Conservation (phyloP, 257 asterid species). For the Solanum lignicaule region DNA sequence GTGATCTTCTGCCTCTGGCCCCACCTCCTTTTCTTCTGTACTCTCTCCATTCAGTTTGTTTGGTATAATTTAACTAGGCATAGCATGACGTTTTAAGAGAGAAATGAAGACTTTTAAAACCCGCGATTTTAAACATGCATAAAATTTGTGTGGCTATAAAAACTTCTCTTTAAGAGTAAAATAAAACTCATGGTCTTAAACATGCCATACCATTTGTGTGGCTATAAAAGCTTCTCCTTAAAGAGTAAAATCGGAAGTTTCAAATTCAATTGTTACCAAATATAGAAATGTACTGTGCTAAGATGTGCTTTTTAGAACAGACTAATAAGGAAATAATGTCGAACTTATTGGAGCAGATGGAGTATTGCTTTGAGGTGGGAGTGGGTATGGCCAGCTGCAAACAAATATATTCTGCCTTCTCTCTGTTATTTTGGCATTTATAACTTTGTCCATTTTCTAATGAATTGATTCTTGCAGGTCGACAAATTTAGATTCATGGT, state of each 20-base stretch:
- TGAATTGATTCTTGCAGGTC: slow-evolving; percentile 40
- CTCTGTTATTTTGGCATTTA: not conserved
- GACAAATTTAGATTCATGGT: slow-evolving; percentile 91
- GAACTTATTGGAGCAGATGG: not conserved
- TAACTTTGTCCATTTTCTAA: not conserved
- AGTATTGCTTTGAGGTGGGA: not conserved
- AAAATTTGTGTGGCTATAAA: not conserved
- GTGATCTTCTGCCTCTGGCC: not conserved
- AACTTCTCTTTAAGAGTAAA: not conserved
- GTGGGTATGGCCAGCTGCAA: not conserved
- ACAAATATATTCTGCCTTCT: not conserved
- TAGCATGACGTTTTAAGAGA: not conserved
- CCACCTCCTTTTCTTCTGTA: not conserved
- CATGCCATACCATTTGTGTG: not conserved
- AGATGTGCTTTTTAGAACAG: not conserved
- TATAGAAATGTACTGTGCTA: not conserved
- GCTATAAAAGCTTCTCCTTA: not conserved
- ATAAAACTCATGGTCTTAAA: not conserved
- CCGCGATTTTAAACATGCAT: not conserved
- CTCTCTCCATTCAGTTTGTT: not conserved
- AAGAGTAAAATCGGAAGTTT: not conserved
- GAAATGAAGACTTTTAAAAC: not conserved
- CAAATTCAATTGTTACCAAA: not conserved
- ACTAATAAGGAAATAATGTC: not conserved
- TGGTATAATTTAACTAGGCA: not conserved